A percentile compares a stretch with the other conserved stretches of the same genome.
Evolutionary conservation across 2,329 filamentous ascomycete genomes (phyloP).

Genomic region (Juglanconis juglandina): DNA sequence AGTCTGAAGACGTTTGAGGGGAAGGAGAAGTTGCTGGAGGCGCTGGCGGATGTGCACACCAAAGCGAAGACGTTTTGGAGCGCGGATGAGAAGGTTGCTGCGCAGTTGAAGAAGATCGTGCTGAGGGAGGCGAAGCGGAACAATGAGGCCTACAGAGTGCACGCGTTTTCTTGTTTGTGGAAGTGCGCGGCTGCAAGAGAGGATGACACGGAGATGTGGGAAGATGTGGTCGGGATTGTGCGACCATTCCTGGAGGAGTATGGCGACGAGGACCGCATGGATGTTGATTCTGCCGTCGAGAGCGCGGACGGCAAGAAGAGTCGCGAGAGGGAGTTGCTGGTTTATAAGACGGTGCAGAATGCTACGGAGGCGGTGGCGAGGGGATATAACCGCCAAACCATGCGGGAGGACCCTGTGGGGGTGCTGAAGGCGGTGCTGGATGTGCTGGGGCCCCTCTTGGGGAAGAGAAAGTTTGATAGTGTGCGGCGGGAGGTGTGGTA

Average conservation of each 20-base stretch:
- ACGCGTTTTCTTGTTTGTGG: constrained; percentile 71
- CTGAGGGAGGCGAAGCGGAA: constrained; percentile 87
- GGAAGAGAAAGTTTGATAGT: constrained; percentile 33
- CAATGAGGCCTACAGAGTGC: constrained; percentile 77
- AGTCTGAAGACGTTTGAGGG: constrained; percentile 88
- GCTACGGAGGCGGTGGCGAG: constrained; percentile 49
- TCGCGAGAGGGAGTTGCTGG: constrained; percentile 33
- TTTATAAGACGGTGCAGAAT: constrained; percentile 43
- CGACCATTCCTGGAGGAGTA: constrained; percentile 58
- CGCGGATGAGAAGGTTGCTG: constrained; percentile 48
- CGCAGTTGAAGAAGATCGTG: constrained; percentile 74
- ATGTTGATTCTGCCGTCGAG: constrained; percentile 48
- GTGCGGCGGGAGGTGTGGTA: constrained; percentile 54
- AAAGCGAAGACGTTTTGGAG: constrained; percentile 59
- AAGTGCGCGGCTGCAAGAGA: constrained; percentile 65
- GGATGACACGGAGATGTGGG: constrained; percentile 54
- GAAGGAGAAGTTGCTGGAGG: constrained; percentile 79
- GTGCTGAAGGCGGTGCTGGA: constrained; percentile 40
- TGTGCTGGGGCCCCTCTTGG: constrained; percentile 39
- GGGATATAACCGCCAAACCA: constrained; percentile 43
- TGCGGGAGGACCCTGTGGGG: constrained; percentile 33
- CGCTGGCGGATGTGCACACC: constrained; percentile 74
- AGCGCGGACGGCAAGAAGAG: constrained; percentile 34
- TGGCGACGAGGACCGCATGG: constrained; percentile 62
- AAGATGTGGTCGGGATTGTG: constrained; percentile 63